These are phyloP conservation scores for Micromonas pusilla DNA, from an alignment of 139 green algal species.

Conservation along the genomic window DNA sequence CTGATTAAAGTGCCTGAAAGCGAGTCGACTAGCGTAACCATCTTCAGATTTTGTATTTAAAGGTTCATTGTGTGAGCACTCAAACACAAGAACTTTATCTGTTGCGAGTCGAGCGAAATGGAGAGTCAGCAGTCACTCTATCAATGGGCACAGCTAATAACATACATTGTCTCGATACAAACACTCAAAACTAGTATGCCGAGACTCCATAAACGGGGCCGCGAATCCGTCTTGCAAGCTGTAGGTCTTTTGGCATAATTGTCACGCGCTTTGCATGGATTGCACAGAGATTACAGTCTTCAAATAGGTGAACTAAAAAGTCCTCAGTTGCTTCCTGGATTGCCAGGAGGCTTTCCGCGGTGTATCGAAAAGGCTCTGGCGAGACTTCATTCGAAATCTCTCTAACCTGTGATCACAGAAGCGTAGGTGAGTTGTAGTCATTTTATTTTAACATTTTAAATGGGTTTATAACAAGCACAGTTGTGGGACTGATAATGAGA, in stretches of 20 bases:
- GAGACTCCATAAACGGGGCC: slow-evolving; percentile 33
- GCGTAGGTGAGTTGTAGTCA: background rate
- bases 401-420: background rate
- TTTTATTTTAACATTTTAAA: background rate
- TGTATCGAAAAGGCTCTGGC: slow-evolving; percentile 17
- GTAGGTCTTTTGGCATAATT: slow-evolving; percentile 87
- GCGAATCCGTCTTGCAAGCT: slow-evolving; percentile 50
- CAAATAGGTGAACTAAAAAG: slow-evolving; percentile 39
- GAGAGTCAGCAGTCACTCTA: no score
- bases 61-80: no score
- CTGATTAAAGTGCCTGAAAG: no score
- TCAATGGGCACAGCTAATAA: no score
- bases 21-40: no score
- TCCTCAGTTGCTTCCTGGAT: slow-evolving; percentile 34
- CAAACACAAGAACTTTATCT: no score
- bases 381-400: slow-evolving; percentile 25
- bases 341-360: slow-evolving; percentile 19
- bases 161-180: no score
- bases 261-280: slow-evolving; percentile 89
- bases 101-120: no score
- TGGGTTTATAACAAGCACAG: background rate
- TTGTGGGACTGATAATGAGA: slow-evolving; percentile 47
- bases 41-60: no score
- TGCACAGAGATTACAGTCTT: slow-evolving; percentile 72
- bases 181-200: slow-evolving; percentile 13